Conservation (phyloP, 2,329 filamentous ascomycete genomes). For the Colletotrichum sp. region DNA sequence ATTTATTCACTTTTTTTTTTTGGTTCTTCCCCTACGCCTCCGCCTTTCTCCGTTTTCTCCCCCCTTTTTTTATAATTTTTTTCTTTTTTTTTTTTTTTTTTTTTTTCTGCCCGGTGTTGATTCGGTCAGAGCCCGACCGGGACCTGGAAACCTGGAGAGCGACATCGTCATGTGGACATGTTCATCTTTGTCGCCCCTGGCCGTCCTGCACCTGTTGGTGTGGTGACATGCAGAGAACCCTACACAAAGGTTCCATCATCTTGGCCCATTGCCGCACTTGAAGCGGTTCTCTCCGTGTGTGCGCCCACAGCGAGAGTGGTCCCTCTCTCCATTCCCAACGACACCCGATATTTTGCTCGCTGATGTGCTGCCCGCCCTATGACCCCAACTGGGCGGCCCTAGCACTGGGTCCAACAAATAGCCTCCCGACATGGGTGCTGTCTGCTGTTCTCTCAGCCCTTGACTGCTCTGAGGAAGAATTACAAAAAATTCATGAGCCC, state of each 20-base stretch:
- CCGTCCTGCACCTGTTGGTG: not conserved
- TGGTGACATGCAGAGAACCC: conserved; percentile 15
- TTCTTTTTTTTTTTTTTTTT: too few relatives aligned
- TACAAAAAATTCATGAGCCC: not conserved
- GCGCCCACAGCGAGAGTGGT: not conserved
- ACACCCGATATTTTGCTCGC: not conserved
- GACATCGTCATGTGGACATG: conserved; percentile 12
- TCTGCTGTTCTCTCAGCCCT: not conserved
- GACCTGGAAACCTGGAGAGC: not conserved
- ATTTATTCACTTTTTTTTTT: too few relatives aligned
- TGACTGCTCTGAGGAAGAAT: not conserved
- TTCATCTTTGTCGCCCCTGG: not conserved
- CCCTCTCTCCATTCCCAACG: not conserved
- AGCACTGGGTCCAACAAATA: conserved; percentile 16
- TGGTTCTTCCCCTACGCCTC: too few relatives aligned
- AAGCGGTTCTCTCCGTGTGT: conserved; percentile 8
- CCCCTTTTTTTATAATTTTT: too few relatives aligned
- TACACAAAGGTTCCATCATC: conserved; percentile 6
- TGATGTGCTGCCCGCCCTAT: conserved; percentile 7
- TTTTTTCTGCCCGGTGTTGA: not conserved
- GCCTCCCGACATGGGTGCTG: conserved; percentile 7
- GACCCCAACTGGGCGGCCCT: not conserved
- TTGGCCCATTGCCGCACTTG: not conserved
- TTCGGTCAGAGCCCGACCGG: not conserved
- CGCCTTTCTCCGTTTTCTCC: too few relatives aligned